A percentile compares a stretch with the other conserved stretches of the same genome.
phyloP scores from a whole-genome alignment of 352 stramenopile genomes.

The Globisporangium alternatum region DNA sequence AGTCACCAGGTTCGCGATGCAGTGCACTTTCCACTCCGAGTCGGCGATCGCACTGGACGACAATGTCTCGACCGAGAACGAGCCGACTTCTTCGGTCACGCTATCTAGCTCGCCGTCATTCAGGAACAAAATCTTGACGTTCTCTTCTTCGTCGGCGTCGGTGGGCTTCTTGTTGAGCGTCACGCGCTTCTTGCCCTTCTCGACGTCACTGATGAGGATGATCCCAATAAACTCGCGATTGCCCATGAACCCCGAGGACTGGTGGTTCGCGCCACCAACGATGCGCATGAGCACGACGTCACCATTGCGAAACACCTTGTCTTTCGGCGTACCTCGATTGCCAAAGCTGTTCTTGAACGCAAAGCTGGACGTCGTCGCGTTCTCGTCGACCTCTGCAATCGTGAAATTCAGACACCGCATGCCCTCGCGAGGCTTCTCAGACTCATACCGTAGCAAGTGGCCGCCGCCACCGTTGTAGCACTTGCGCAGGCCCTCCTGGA shows the following conservation, averaged over 20 bases:
- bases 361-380: slow-evolving; percentile 18
- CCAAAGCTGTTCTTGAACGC: slow-evolving; percentile 21
- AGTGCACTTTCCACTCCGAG: slow-evolving; percentile 76
- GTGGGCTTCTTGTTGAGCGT: slow-evolving; percentile 36
- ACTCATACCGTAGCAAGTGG: slow-evolving; percentile 74
- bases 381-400: slow-evolving; percentile 52
- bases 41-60: slow-evolving; percentile 59
- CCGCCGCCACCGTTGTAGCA: slow-evolving; percentile 38
- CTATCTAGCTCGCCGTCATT: slow-evolving; percentile 79
- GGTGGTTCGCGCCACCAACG: slow-evolving; percentile 21
- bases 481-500: slow-evolving; percentile 64
- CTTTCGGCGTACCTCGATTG: slow-evolving; percentile 30
- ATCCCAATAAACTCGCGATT: slow-evolving; percentile 70
- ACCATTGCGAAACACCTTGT: slow-evolving; percentile 78
- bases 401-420: slow-evolving; percentile 81
- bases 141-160: slow-evolving; percentile 55
- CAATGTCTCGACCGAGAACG: slow-evolving; percentile 68
- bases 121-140: slow-evolving; percentile 72
- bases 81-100: slow-evolving; percentile 49
- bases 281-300: slow-evolving; percentile 69
- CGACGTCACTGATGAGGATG: slow-evolving; percentile 70
- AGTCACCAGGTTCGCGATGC: slow-evolving; percentile 76
- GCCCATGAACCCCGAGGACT: slow-evolving; percentile 33
- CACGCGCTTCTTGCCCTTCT: slow-evolving; percentile 54
- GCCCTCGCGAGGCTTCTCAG: slow-evolving; percentile 74